A percentile compares a stretch with the other conserved stretches of the same genome.
Conservation (phyloP, 2,329 filamentous ascomycete species). For the Gliomastix tumulicola region DNA sequence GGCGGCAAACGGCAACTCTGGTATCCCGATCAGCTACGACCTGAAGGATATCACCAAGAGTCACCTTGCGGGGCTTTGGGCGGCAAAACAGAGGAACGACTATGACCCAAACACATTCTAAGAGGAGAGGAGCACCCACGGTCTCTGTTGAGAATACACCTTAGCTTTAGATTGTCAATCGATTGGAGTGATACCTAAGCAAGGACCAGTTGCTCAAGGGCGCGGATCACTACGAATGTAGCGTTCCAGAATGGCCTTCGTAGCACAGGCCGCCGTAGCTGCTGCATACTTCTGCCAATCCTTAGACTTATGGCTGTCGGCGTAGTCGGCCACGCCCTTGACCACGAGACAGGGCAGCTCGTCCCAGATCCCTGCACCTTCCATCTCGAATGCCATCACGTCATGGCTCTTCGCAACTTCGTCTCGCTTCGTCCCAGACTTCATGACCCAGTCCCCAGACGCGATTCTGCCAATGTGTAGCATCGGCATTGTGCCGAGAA, state of each 20-base stretch:
- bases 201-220: no score
- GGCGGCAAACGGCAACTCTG: not conserved
- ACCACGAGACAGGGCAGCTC: conserved; percentile 26
- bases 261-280: conserved; percentile 22
- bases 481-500: no score
- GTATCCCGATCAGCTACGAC: not conserved
- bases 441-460: conserved; percentile 1
- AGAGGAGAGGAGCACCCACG: no score
- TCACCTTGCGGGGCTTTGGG: not conserved
- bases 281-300: conserved; percentile 30
- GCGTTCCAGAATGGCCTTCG: conserved; percentile 9
- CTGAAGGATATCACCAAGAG: not conserved
- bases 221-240: no score
- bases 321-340: conserved; percentile 28
- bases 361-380: conserved; percentile 21
- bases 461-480: conserved; percentile 1
- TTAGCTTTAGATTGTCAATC: no score
- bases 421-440: not conserved
- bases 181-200: no score
- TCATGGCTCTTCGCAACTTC: not conserved
- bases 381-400: conserved; percentile 19
- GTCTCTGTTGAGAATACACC: no score
- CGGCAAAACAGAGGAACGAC: not conserved
- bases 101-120: no score
- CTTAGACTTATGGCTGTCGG: conserved; percentile 13